Base-by-base conservation (phyloP, 1,139 yeast genomes). In the Lodderomyces oxycetoniae region DNA sequence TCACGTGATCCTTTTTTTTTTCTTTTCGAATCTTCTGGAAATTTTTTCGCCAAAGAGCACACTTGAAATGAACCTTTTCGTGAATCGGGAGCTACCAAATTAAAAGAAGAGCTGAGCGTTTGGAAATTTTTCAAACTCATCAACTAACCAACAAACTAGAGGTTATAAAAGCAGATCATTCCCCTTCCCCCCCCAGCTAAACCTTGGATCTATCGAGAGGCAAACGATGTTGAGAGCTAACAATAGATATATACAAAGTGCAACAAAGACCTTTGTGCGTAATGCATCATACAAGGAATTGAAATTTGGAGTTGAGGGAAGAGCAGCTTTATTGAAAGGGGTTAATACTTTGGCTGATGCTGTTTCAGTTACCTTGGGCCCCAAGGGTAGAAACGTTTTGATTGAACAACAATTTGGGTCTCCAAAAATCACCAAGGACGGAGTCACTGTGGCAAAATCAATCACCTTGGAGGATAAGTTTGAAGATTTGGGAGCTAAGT, bases 381-480 rank as follows among this genome's bases (percentile, higher is more conserved):
- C 98, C 57, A 91, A 91, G 67, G 98, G 98, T 57, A 83, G 98
- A 68, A 91, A 91, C 55, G 98, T 91, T 33, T 77, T 91, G 55
- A 91, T 91, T 55, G 98, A 91, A 68, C 98, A 91, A 68, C 86
- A 87, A 45, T 91, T 87, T 47, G 98, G 98, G 42, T 77, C 96
- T 32, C 98, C 98, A 57, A 91, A 91, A 74, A 91, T 91, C 74
- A 91, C 98, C 67, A 91, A 91, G 73, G 98, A 91, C 63, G 98
- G 98, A 79, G 98, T 91, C 39, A 91, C 98, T 31, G 98, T 91
- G 44, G 98, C 98, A 48, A 79, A 76, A 57, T 79, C 95, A 42
- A 82, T 91, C 57, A 77, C 80, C 35, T 72, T 91, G 53, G 72
- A 87, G 61, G 95, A 91, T 71, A 88, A 87, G 67, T 91, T 89